These are phyloP conservation scores for Crithidia mellificae DNA, from an alignment of 208 protist species.

Conservation along the genomic window DNA sequence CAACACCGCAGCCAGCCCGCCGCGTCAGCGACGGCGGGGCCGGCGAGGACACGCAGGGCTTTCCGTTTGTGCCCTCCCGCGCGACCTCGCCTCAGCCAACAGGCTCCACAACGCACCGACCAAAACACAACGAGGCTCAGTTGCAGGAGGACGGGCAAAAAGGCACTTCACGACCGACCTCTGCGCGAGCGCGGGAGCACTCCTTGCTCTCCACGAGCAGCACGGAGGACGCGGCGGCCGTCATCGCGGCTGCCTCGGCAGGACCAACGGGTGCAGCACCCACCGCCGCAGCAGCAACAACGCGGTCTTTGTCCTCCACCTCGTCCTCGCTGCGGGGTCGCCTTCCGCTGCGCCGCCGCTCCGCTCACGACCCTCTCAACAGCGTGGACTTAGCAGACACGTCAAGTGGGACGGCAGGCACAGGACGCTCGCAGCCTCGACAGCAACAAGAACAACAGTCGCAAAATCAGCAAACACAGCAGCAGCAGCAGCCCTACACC, in stretches of 20 bases:
- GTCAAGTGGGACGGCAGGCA: neutral
- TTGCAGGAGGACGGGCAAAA: too few relatives aligned
- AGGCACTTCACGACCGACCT: neutral
- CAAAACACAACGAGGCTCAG: too few relatives aligned
- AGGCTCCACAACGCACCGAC: too few relatives aligned
- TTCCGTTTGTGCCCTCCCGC: too few relatives aligned
- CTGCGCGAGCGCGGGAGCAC: neutral
- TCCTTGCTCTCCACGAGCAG: neutral
- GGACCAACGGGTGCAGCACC: too few relatives aligned
- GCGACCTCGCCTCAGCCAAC: too few relatives aligned
- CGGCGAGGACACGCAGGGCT: too few relatives aligned
- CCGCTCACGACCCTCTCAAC: neutral
- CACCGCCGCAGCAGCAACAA: neutral
- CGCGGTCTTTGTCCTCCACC: neutral
- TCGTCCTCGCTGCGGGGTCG: neutral
- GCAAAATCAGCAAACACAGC: neutral
- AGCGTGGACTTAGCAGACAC: neutral
- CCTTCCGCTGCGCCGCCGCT: neutral
- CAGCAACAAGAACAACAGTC: too few relatives aligned
- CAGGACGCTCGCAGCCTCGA: neutral
- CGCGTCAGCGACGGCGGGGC: too few relatives aligned
- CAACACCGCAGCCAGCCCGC: neutral
- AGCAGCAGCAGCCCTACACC: slow-evolving; percentile 6
- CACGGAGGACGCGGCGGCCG: neutral
- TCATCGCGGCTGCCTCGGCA: too few relatives aligned